Base-by-base conservation (phyloP, 2,329 filamentous ascomycete species). In the Ophiostoma piceae region DNA sequence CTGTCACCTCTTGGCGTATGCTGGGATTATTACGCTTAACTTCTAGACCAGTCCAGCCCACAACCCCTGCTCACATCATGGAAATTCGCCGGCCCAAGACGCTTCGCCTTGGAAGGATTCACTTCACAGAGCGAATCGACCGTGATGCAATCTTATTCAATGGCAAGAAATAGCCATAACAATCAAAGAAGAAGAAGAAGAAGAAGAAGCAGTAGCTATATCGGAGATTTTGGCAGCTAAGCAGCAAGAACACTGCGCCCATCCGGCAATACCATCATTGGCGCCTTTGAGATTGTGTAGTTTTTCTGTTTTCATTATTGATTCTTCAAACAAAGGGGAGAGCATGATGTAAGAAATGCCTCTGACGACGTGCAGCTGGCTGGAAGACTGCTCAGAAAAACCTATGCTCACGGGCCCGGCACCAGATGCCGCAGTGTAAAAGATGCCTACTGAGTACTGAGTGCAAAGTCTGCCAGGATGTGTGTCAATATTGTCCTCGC, bases 1-100 rank as follows among this genome's bases (percentile, higher is more conserved):
- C 14, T 19, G 41, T 5, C 5, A 3, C 41, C 12, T 54, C n/a
- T 54, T 6, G 47, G 8, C 19, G 47, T 6, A 2, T 57, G 22
- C 51, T 57, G 11, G n/a, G n/a, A 12, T 22, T n/a, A 57, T 26
- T 57, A 54, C n/a, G 5, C 5, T 62, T 62, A 35, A 32, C 29
- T 64, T n/a, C 14, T 32, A 64, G 60, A 64, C 9, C 60, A n/a
- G 60, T 64, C 29, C 16, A 35, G 57, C 57, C 57, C 57, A 62
- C 5, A 7, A 57, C 19, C 29, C 60, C 60, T 64, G 60, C 19
- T 64, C 32, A 16, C 57, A 64, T 64, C 16, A 64, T 64, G 14
- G 60, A 64, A 64, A 35, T 35, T 64, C 60, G 14, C 16, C 51
- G 32, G 26, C 7, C 7, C 35, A 3, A 43, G 29, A 12, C 29